Conservation (phyloP, 2,329 filamentous ascomycete species). For the Alternaria arbusti region DNA sequence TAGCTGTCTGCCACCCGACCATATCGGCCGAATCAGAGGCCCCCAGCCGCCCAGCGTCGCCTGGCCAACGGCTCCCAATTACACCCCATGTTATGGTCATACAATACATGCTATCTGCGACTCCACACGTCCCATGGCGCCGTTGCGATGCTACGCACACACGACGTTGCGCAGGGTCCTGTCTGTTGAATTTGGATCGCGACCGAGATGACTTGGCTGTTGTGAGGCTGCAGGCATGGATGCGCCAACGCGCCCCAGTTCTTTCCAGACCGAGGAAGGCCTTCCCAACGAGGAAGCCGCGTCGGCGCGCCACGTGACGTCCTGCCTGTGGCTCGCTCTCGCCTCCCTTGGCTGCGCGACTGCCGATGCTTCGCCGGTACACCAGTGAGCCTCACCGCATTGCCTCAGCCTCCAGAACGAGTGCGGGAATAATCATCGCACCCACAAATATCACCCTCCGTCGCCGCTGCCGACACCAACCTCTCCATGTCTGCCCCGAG, state of each 20-base stretch:
- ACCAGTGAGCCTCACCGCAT: slow-evolving; percentile 17
- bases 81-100: slow-evolving; percentile 15
- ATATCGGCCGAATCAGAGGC: slow-evolving; percentile 20
- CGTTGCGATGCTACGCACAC: slow-evolving; percentile 6
- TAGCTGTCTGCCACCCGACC: slow-evolving; percentile 9
- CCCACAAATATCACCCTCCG: slow-evolving; percentile 5
- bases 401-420: slow-evolving; percentile 1
- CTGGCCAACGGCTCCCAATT: slow-evolving; percentile 21
- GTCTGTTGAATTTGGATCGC: background rate
- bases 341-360: slow-evolving; percentile 1
- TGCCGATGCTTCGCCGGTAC: slow-evolving; percentile 29
- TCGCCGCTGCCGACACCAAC: slow-evolving; percentile 12
- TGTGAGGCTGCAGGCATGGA: background rate
- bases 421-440: slow-evolving; percentile 19
- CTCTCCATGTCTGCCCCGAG: slow-evolving; percentile 7
- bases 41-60: slow-evolving; percentile 14
- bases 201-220: background rate
- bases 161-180: slow-evolving; percentile 13
- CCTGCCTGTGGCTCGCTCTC: background rate
- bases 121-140: slow-evolving; percentile 8
- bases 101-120: slow-evolving; percentile 15
- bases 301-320: background rate
- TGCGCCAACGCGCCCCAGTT: background rate
- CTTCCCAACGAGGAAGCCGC: slow-evolving; percentile 16
- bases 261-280: slow-evolving; percentile 8